These are phyloP conservation scores for Fusarium brachygibbosum DNA, from an alignment of 2,329 filamentous ascomycete species.

Conservation along the genomic window DNA sequence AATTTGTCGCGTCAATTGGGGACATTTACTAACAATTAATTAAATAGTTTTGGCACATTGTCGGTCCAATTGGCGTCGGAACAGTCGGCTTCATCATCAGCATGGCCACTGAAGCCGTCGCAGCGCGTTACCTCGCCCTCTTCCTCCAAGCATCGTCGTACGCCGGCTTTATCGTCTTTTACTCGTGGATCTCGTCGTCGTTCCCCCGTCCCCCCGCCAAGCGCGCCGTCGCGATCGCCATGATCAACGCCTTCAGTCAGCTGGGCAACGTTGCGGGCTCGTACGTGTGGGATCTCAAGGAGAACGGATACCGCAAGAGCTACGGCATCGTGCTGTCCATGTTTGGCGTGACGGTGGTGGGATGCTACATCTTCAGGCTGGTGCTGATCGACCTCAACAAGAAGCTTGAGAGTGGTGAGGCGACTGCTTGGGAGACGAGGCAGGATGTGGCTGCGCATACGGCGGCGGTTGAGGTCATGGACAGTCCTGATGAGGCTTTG, in stretches of 20 bases:
- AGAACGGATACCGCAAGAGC: conserved; percentile 72
- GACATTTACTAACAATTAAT: neutral
- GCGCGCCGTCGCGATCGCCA: conserved; percentile 71
- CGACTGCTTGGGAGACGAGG: conserved; percentile 52
- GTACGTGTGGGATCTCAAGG: conserved; percentile 72
- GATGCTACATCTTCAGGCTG: conserved; percentile 63
- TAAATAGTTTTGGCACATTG: conserved; percentile 69
- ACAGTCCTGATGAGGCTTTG: conserved; percentile 60
- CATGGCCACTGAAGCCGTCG: conserved; percentile 68
- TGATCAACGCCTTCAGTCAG: conserved; percentile 71
- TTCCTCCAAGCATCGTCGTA: conserved; percentile 72
- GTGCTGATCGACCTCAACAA: conserved; percentile 63
- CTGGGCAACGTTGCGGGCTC: conserved; percentile 71
- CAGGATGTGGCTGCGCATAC: conserved; percentile 58
- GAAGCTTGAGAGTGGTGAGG: conserved; percentile 61
- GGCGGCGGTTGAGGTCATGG: conserved; percentile 55
- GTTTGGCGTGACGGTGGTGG: conserved; percentile 70
- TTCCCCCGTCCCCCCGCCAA: conserved; percentile 72
- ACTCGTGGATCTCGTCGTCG: conserved; percentile 70
- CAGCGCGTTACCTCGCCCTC: conserved; percentile 70
- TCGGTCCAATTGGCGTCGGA: conserved; percentile 66
- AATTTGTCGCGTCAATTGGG: neutral
- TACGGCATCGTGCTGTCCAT: conserved; percentile 75
- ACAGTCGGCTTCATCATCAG: conserved; percentile 70
- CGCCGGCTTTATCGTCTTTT: conserved; percentile 70